Evolutionary conservation across 352 stramenopile species (phyloP).

Genomic region (Phytophthora quininea): DNA sequence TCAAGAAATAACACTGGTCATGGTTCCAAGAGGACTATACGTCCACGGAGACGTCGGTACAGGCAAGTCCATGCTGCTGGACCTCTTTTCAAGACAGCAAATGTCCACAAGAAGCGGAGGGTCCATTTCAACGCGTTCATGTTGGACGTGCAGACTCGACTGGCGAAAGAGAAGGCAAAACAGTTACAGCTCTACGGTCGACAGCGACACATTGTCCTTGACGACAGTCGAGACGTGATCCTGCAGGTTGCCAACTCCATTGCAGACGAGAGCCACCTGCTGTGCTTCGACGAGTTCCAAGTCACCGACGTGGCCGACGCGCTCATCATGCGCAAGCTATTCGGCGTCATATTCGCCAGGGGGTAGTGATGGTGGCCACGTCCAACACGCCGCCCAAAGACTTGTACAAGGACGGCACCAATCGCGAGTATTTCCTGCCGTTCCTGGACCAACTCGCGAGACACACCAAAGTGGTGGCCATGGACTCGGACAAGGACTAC

Average conservation of each 20-base stretch:
- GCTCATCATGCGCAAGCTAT: constrained; percentile 96
- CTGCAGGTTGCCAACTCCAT: constrained; percentile 86
- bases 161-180: constrained; percentile 91
- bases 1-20: constrained; percentile 22
- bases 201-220: constrained; percentile 86
- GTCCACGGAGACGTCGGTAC: constrained; percentile 94
- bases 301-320: constrained; percentile 97
- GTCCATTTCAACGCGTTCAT: constrained; percentile 99
- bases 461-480: constrained; percentile 84
- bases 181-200: constrained; percentile 80
- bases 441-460: constrained; percentile 94
- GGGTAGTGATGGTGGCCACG: constrained; percentile 95
- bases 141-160: constrained; percentile 93
- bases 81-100: constrained; percentile 91
- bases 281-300: constrained; percentile 99
- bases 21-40: constrained; percentile 92
- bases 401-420: constrained; percentile 95
- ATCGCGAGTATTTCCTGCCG: constrained; percentile 97
- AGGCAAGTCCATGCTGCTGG: constrained; percentile 97
- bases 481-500: constrained; percentile 80
- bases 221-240: constrained; percentile 71
- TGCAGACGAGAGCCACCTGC: constrained; percentile 85
- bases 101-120: constrained; percentile 77
- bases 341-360: constrained; percentile 90
- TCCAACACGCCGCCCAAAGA: constrained; percentile 91